Conservation (phyloP, 2,329 filamentous ascomycete genomes). For the Fusarium bulbicola region DNA sequence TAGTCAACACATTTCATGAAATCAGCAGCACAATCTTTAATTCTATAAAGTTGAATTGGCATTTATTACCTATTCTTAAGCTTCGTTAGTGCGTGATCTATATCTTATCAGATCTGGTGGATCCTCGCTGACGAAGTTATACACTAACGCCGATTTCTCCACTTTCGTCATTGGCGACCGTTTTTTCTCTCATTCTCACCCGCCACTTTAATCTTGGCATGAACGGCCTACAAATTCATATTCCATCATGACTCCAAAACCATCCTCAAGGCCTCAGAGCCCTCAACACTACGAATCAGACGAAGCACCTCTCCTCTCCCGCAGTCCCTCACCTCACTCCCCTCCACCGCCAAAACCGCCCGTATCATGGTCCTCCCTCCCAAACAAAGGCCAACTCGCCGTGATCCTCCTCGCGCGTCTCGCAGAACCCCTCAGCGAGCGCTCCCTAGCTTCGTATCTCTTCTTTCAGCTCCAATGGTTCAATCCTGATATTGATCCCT, state of each 20-base stretch:
- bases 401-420: constrained; percentile 82
- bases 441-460: constrained; percentile 79
- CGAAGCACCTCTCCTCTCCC: background rate
- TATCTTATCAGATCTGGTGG: background rate
- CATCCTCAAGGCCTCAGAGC: background rate
- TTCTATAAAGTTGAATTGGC: rapidly evolving
- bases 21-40: background rate
- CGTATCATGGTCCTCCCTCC: constrained; percentile 60
- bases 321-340: background rate
- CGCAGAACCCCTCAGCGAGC: constrained; percentile 84
- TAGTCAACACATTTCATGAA: rapidly evolving
- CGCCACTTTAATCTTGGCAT: background rate
- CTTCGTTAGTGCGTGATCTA: rapidly evolving
- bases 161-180: background rate
- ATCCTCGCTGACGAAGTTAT: background rate
- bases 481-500: constrained; percentile 59
- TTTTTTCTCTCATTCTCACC: background rate
- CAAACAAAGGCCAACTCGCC: constrained; percentile 78
- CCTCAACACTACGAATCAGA: background rate
- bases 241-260: background rate
- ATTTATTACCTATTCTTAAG: no score
- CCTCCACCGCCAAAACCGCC: background rate
- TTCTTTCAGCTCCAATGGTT: constrained; percentile 91
- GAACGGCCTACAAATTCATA: background rate
- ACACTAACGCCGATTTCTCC: background rate